Base-by-base conservation (phyloP, 1,284 basidiomycete species). In the Leccinum solheimii region DNA sequence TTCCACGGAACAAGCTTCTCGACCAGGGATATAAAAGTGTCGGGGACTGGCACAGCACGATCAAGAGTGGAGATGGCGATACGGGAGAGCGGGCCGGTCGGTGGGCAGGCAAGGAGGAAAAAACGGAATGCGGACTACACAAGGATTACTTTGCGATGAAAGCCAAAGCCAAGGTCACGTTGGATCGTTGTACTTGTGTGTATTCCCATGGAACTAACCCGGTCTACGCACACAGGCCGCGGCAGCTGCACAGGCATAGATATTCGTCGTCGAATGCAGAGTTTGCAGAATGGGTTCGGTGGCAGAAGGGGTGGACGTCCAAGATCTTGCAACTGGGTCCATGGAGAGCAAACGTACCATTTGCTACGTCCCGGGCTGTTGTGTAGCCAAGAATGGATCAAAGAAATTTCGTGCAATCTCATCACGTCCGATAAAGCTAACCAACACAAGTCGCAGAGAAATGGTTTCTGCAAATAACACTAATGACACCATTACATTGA, bases 41-140 rank as follows among this genome's bases (percentile, higher is more conserved):
- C 64, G 97, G 97, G 9, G 97, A 99, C 77, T 97, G 95, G 92
- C 97, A 99, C 78, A 96, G 94, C 65, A 99, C 97, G 0, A 79
- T 77, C 26, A 87, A 88, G 73, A 88, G 87, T 51, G 81, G 78
- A 0, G 85, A 87, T 32, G 88, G 88, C 0, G 90, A 95, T 68
- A 82, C 82, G 2, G 86, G 83, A 2, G 97, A 99, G 79, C 86
- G 97, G 45, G 87, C 90, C 1, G 97, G 97, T 5, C 80, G 97
- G 60, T 99, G 97, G 97, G 89, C 90, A 48, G 94, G 23, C 91
- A 86, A 75, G 43, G 75, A 79, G 55, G 87, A 89, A 64, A 98
- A 98, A 84, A 94, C 93, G 2, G 97, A 98, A 77, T 99, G 97
- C 75, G 97, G 97, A 3, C 76, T 99, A 67, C 97, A 99, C 76